Conservation (phyloP, 2,329 filamentous ascomycete species). For the Cladosporium sp. region DNA sequence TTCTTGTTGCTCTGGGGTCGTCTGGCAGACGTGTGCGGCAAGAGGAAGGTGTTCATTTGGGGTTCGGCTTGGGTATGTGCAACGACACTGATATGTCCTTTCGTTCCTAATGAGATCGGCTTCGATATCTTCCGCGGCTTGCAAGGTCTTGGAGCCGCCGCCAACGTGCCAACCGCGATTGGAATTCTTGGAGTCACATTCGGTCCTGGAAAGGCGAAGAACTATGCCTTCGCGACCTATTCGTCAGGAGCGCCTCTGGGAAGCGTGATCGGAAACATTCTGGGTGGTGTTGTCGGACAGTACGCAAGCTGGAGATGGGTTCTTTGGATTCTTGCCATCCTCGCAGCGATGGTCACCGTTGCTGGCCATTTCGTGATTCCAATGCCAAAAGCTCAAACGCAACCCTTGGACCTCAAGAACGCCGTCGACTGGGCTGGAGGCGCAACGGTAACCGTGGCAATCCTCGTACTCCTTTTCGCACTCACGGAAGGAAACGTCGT, state of each 20-base stretch:
- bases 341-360: constrained; percentile 54
- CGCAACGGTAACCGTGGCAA: constrained; percentile 56
- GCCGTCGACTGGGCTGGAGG: constrained; percentile 66
- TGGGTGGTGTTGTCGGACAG: constrained; percentile 60
- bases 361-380: constrained; percentile 60
- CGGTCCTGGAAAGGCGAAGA: constrained; percentile 63
- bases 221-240: constrained; percentile 65
- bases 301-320: constrained; percentile 65
- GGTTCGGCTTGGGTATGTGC: constrained; percentile 61
- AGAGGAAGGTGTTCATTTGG: constrained; percentile 60
- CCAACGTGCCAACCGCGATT: constrained; percentile 67
- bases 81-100: constrained; percentile 58
- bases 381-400: constrained; percentile 33
- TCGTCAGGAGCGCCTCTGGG: constrained; percentile 62
- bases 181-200: constrained; percentile 67
- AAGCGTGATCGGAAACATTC: constrained; percentile 60
- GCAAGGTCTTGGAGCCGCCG: constrained; percentile 64
- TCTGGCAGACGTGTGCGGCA: constrained; percentile 64
- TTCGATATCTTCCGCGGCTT: constrained; percentile 65
- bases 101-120: constrained; percentile 62
- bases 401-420: constrained; percentile 32
- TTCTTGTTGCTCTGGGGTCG: constrained; percentile 65
- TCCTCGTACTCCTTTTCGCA: constrained; percentile 62
- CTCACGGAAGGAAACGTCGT: constrained; percentile 66
- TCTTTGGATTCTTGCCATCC: constrained; percentile 60